Evolutionary conservation across 345 rosid genomes (phyloP).

Genomic region (Rhodamnia rubescens): DNA sequence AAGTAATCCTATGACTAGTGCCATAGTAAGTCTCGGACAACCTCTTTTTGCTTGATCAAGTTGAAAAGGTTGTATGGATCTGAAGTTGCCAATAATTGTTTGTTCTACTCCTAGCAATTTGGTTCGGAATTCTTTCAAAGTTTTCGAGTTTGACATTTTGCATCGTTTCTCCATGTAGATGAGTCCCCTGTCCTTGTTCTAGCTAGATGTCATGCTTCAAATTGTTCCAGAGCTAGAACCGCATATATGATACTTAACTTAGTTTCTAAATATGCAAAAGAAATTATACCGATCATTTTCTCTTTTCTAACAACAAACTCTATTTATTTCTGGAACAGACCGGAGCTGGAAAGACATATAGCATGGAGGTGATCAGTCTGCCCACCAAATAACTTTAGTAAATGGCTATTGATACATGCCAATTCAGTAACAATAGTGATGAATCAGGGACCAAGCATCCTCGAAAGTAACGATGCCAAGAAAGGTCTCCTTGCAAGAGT

Average conservation of each 20-base stretch:
- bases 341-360: conserved; percentile 87
- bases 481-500: conserved; percentile 74
- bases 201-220: not conserved
- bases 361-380: conserved; percentile 57
- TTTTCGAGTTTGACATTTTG: not conserved
- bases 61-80: not conserved
- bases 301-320: not conserved
- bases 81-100: not conserved
- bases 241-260: not conserved
- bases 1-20: not conserved
- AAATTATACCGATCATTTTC: not conserved
- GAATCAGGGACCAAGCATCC: conserved; percentile 52
- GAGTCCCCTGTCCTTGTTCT: not conserved
- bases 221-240: not conserved
- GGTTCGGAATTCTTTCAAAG: not conserved
- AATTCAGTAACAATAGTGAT: not conserved
- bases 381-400: not conserved
- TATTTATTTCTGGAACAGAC: conserved; percentile 39
- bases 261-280: not conserved
- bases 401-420: not conserved
- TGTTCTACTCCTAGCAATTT: not conserved
- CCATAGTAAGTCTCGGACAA: not conserved
- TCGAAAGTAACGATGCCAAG: conserved; percentile 37
- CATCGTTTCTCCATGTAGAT: not conserved
- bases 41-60: not conserved